Evolutionary conservation across 2,329 filamentous ascomycete genomes (phyloP).

Genomic region (Verticillium klebahnii): DNA sequence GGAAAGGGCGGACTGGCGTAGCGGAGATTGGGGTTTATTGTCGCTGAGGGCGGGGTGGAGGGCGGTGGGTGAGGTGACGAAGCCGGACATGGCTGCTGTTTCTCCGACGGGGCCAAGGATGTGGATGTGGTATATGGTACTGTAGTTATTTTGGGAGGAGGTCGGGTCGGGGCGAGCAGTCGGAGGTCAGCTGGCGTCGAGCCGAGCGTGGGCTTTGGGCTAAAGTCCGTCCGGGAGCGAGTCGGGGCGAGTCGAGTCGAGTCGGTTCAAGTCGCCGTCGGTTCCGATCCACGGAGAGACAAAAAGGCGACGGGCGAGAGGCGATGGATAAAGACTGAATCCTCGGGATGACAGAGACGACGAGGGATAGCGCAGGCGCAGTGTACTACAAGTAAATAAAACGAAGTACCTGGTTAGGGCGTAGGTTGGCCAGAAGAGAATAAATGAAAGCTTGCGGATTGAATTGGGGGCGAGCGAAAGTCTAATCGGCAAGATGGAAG

Average conservation of each 20-base stretch:
- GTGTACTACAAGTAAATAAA: neutral
- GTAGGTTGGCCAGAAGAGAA: neutral
- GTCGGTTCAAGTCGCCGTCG: neutral
- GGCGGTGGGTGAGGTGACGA: slow-evolving; percentile 39
- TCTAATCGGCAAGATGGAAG: neutral
- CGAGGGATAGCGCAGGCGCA: neutral
- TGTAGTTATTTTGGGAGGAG: neutral
- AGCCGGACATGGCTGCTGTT: slow-evolving; percentile 20
- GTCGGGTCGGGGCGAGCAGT: neutral
- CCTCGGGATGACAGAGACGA: neutral
- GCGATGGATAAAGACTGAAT: too few species aligned
- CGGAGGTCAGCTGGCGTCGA: neutral
- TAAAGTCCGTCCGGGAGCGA: neutral
- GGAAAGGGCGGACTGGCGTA: slow-evolving; percentile 1
- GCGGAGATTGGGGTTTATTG: slow-evolving; percentile 17
- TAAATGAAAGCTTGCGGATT: neutral
- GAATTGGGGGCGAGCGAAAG: neutral
- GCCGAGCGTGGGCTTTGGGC: neutral
- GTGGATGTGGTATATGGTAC: neutral
- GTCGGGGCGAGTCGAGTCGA: neutral
- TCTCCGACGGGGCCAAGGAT: slow-evolving; percentile 3
- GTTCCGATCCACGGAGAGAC: neutral
- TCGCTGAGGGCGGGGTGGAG: slow-evolving; percentile 43
- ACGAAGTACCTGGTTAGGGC: neutral
- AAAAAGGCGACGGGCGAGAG: neutral